These are phyloP conservation scores for Venturia effusa DNA, from an alignment of 2,329 filamentous ascomycete species.

Conservation along the genomic window DNA sequence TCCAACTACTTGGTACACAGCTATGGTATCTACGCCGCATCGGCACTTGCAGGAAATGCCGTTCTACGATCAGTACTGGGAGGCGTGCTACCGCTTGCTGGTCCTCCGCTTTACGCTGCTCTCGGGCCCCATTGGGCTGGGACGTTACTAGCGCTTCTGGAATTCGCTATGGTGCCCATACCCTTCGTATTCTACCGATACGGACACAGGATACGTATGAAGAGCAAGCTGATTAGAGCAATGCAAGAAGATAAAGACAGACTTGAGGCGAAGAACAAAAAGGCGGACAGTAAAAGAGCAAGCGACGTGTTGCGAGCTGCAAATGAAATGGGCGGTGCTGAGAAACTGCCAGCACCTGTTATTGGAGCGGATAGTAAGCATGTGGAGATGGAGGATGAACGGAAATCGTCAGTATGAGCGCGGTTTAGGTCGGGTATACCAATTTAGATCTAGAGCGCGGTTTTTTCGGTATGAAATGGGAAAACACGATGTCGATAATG, in stretches of 20 bases:
- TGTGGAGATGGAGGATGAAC: neutral
- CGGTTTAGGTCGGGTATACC: neutral
- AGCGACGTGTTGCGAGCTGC: neutral
- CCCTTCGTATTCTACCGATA: slow-evolving; percentile 66
- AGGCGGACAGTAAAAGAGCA: slow-evolving; percentile 34
- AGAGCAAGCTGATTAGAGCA: slow-evolving; percentile 41
- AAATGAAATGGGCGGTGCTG: neutral
- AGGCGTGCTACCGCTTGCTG: slow-evolving; percentile 68
- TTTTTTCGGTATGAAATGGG: neutral
- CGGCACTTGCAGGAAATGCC: slow-evolving; percentile 68
- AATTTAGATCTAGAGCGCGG: neutral
- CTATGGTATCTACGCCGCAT: slow-evolving; percentile 74
- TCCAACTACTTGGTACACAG: slow-evolving; percentile 69
- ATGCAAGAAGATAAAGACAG: slow-evolving; percentile 35
- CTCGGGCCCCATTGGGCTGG: slow-evolving; percentile 71
- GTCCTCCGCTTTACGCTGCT: slow-evolving; percentile 56
- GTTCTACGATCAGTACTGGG: slow-evolving; percentile 63
- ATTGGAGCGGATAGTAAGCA: neutral
- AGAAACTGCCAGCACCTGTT: neutral
- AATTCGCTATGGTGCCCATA: slow-evolving; percentile 65
- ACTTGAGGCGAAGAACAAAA: slow-evolving; percentile 28
- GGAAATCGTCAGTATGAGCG: neutral
- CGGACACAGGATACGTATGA: slow-evolving; percentile 44
- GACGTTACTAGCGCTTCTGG: slow-evolving; percentile 62
- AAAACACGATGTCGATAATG: neutral